A percentile compares a stretch with the other conserved stretches of the same genome.
These are phyloP conservation scores for Linderniella brevidens DNA, from an alignment of 257 asterid genomes.

Conservation along the genomic window DNA sequence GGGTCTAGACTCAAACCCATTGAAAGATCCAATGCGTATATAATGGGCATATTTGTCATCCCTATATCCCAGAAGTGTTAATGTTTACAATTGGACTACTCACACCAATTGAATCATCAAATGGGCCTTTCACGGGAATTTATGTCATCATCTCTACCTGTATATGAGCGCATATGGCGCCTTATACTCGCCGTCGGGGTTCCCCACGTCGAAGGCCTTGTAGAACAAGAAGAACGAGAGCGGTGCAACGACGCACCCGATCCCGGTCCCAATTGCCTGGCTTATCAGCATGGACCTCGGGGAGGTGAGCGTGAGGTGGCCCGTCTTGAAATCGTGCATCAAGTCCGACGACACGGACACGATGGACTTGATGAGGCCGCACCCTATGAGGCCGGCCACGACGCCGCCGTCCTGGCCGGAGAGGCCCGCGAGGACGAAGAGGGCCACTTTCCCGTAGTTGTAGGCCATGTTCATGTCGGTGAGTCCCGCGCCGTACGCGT, in stretches of 20 bases:
- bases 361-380: constrained; percentile 57
- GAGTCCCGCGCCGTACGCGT: constrained; percentile 58
- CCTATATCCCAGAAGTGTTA: no score
- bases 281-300: constrained; percentile 57
- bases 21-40: no score
- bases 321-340: constrained; percentile 67
- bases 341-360: constrained; percentile 45
- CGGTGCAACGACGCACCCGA: constrained; percentile 60
- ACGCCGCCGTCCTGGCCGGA: constrained; percentile 44
- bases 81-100: no score
- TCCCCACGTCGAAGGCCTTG: constrained; percentile 46
- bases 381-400: constrained; percentile 59
- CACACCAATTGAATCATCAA: no score
- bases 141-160: no score
- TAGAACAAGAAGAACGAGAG: constrained; percentile 56
- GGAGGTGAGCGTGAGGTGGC: constrained; percentile 58
- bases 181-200: constrained; percentile 37
- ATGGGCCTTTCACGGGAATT: no score
- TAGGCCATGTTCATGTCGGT: constrained; percentile 73
- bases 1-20: no score
- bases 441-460: constrained; percentile 65
- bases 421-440: constrained; percentile 40
- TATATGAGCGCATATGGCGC: constrained; percentile 61
- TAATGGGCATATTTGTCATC: no score
- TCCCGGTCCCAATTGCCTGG: constrained; percentile 56